These are phyloP conservation scores for Musa balbisiana DNA, from an alignment of 202 grass and related monocot species.

Conservation along the genomic window DNA sequence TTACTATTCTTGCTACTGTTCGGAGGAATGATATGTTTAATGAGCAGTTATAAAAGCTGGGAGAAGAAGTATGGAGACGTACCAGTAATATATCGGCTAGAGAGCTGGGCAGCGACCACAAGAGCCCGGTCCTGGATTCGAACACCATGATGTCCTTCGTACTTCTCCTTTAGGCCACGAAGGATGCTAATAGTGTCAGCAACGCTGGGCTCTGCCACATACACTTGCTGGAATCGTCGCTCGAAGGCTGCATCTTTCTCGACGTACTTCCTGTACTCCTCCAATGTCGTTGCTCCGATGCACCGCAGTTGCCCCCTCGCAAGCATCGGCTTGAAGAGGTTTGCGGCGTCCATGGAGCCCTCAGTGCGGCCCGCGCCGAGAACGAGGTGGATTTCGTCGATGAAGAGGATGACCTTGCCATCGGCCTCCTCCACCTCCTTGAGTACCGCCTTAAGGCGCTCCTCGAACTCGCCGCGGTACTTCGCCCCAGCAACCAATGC, in stretches of 20 bases:
- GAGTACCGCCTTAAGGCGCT: slow-evolving; percentile 53
- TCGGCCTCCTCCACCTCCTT: slow-evolving; percentile 54
- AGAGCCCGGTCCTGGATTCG: slow-evolving; percentile 32
- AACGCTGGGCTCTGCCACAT: slow-evolving; percentile 56
- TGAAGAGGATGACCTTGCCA: slow-evolving; percentile 52
- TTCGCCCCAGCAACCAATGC: slow-evolving; percentile 59
- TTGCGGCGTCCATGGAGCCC: slow-evolving; percentile 55
- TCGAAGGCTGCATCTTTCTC: slow-evolving; percentile 66
- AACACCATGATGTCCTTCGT: slow-evolving; percentile 45
- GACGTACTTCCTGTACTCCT: slow-evolving; percentile 63
- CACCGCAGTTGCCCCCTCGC: slow-evolving; percentile 53
- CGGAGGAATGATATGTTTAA: too few species aligned
- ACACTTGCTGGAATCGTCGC: slow-evolving; percentile 56
- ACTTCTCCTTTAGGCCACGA: slow-evolving; percentile 57
- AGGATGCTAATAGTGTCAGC: slow-evolving; percentile 53
- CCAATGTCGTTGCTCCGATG: slow-evolving; percentile 57
- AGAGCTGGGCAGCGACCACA: slow-evolving; percentile 46
- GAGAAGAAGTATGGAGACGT: background rate
- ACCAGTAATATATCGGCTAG: slow-evolving; percentile 47
- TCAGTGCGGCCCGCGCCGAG: slow-evolving; percentile 44
- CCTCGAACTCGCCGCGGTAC: slow-evolving; percentile 68
- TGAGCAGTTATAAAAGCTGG: background rate
- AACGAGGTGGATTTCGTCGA: slow-evolving; percentile 56
- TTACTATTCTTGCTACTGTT: too few species aligned
- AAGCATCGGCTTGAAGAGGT: slow-evolving; percentile 58